A percentile compares a stretch with the other conserved stretches of the same genome.
Evolutionary conservation across 164 flowering plant genomes (phyloP).

Genomic region (Warburgia ugandensis): DNA sequence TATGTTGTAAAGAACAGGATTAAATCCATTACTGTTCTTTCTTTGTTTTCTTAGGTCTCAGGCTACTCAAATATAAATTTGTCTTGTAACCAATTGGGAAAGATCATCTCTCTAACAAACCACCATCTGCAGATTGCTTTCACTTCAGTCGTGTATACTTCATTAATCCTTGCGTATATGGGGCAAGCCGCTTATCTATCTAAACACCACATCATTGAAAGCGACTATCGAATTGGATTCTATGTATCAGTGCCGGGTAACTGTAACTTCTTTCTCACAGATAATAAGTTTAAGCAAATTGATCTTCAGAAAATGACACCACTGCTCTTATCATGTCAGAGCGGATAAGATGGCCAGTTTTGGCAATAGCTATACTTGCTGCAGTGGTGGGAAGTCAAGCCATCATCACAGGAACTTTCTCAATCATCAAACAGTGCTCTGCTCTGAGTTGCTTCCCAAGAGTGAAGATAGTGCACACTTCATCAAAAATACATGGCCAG

Average conservation of each 20-base stretch:
- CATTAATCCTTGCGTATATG: constrained; percentile 83
- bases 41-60: too few relatives aligned
- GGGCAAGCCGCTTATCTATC: constrained; percentile 93
- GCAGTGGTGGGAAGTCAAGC: constrained; percentile 97
- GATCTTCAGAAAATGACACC: background rate
- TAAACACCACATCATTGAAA: constrained; percentile 38
- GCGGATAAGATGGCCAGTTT: constrained; percentile 68
- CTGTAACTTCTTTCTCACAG: background rate
- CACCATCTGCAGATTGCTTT: constrained; percentile 65
- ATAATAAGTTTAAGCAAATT: background rate
- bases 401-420: constrained; percentile 92
- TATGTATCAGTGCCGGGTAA: constrained; percentile 92
- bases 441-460: constrained; percentile 80
- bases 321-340: constrained; percentile 26
- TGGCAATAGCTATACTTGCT: constrained; percentile 78
- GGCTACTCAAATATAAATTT: background rate
- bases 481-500: constrained; percentile 79
- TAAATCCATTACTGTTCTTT: too few relatives aligned
- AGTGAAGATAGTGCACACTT: constrained; percentile 84
- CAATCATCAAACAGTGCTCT: constrained; percentile 88
- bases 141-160: constrained; percentile 72
- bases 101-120: background rate
- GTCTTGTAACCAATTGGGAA: too few relatives aligned
- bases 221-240: constrained; percentile 48
- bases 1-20: too few relatives aligned